Conservation (phyloP, 2,329 filamentous ascomycete genomes). For the Lasiodiplodia sp. region DNA sequence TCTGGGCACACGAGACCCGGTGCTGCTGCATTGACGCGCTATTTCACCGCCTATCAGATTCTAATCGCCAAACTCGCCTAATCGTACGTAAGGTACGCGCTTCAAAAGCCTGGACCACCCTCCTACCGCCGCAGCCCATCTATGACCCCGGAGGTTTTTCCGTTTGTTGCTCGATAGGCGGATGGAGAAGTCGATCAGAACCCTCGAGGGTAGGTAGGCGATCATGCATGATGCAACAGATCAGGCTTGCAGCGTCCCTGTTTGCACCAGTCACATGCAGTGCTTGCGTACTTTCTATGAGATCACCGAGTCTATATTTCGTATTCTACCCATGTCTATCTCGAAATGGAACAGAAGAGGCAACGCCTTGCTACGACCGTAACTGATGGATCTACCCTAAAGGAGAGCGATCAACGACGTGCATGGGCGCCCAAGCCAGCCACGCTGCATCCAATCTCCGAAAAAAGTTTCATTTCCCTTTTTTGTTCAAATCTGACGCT, state of each 20-base stretch:
- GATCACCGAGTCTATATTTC: conserved; percentile 9
- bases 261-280: background rate
- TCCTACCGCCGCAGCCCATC: background rate
- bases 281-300: background rate
- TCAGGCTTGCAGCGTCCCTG: background rate
- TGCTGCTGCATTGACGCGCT: background rate
- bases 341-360: background rate
- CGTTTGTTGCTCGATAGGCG: background rate
- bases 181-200: background rate
- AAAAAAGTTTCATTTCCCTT: background rate
- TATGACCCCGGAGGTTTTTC: background rate
- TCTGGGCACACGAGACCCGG: background rate
- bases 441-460: conserved; percentile 5
- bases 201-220: background rate
- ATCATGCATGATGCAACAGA: background rate
- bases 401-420: conserved; percentile 9
- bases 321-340: background rate
- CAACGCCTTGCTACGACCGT: background rate
- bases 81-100: background rate
- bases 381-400: background rate
- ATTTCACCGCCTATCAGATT: conserved; percentile 1
- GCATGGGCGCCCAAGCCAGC: background rate
- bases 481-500: background rate
- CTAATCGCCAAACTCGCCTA: conserved; percentile 5
- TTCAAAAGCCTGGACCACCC: background rate